Conservation (phyloP, 2,329 filamentous ascomycete species). For the Aspergillus spinulosporus region DNA sequence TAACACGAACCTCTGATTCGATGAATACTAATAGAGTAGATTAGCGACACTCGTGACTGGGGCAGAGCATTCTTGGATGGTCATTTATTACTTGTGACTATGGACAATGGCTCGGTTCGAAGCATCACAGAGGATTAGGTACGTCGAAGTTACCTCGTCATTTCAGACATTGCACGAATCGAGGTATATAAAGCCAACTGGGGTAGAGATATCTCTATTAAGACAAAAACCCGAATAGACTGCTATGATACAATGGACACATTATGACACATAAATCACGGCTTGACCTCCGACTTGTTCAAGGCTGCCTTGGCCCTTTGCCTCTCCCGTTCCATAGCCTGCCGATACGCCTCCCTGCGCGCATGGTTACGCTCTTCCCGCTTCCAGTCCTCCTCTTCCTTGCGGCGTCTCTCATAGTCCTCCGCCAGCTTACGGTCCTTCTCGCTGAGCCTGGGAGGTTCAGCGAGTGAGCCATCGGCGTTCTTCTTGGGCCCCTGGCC, state of each 20-base stretch:
- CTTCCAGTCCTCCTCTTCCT: constrained; percentile 33
- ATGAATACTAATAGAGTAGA: too few relatives aligned
- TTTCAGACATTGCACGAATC: background rate
- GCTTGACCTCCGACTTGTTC: constrained; percentile 18
- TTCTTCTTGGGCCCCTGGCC: constrained; percentile 27
- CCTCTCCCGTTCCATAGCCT: constrained; percentile 26
- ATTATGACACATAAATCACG: constrained; percentile 9
- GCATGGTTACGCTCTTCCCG: constrained; percentile 40
- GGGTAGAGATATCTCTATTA: constrained; percentile 8
- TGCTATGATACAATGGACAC: constrained; percentile 24
- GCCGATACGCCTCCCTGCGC: constrained; percentile 30
- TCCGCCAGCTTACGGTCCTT: constrained; percentile 34
- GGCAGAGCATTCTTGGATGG: too few relatives aligned
- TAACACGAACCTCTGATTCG: too few relatives aligned
- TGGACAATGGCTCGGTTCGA: background rate
- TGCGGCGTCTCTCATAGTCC: constrained; percentile 33
- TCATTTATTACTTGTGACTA: too few relatives aligned
- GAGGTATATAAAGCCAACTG: background rate
- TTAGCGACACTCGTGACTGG: too few relatives aligned
- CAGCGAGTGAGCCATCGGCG: constrained; percentile 21
- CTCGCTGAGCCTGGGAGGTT: constrained; percentile 29
- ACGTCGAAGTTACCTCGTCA: background rate
- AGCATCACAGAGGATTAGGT: background rate
- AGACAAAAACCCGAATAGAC: constrained; percentile 1
- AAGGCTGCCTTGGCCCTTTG: constrained; percentile 26